Evolutionary conservation across 148 eudicot species (phyloP).

Genomic region (Amaranthus palmeri): DNA sequence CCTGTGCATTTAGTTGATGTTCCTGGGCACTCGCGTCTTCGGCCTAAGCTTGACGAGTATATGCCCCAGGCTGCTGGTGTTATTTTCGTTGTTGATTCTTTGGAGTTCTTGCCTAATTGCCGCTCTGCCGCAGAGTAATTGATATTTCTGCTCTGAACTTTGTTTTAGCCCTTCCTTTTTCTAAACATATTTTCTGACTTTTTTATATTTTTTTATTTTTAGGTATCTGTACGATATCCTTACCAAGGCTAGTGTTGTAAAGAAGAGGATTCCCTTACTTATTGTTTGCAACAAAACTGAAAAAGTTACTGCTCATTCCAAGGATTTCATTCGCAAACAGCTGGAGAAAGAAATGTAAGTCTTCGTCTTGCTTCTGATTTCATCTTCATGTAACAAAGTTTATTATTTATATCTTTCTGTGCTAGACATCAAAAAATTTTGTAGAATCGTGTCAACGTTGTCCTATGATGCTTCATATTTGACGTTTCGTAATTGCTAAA

Average conservation of each 20-base stretch:
- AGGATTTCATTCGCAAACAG: conserved; percentile 89
- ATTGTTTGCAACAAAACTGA: conserved; percentile 90
- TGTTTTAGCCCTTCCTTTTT: background rate
- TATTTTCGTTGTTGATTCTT: conserved; percentile 83
- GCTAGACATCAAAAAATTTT: background rate
- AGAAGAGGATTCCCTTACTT: conserved; percentile 71
- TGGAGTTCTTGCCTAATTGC: conserved; percentile 78
- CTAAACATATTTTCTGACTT: background rate
- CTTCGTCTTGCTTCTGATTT: background rate
- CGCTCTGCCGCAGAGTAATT: conserved; percentile 87
- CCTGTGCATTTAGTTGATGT: conserved; percentile 89
- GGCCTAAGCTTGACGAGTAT: conserved; percentile 82
- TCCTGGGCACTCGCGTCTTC: conserved; percentile 93
- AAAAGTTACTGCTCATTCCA: conserved; percentile 89
- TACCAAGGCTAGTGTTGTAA: conserved; percentile 72
- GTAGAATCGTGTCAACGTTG: background rate
- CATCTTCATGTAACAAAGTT: background rate
- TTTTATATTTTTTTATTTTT: background rate
- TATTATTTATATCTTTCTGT: background rate
- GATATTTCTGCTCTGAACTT: background rate
- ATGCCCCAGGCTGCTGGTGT: conserved; percentile 85
- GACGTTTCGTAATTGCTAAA: background rate
- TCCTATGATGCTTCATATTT: too few species aligned
- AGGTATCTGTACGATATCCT: conserved; percentile 86
- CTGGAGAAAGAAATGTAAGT: conserved; percentile 95